These are phyloP conservation scores for Fusarium proliferatum DNA, from an alignment of 2,329 filamentous ascomycete species.

Conservation along the genomic window DNA sequence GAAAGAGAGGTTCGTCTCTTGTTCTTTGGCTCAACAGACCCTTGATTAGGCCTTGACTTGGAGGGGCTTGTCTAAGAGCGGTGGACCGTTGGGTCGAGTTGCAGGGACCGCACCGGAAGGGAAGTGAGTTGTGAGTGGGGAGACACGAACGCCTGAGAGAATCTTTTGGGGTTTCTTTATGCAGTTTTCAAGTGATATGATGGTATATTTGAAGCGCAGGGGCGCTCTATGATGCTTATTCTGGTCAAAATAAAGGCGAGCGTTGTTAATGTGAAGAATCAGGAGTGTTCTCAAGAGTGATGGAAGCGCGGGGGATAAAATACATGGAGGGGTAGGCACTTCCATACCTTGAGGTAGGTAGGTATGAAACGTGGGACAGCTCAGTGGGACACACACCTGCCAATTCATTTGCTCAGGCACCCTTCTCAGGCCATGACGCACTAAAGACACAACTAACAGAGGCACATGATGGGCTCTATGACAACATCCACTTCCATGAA, in stretches of 20 bases:
- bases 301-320: conserved; percentile 11
- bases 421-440: conserved; percentile 36
- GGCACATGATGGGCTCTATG: conserved; percentile 32
- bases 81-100: conserved; percentile 48
- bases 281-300: neutral
- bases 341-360: neutral
- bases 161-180: conserved; percentile 5
- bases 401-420: conserved; percentile 26
- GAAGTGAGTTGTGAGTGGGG: conserved; percentile 40
- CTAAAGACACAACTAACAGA: conserved; percentile 25
- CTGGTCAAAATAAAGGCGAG: neutral
- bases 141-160: conserved; percentile 26
- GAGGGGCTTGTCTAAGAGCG: conserved; percentile 45
- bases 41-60: conserved; percentile 42
- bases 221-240: neutral
- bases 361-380: conserved; percentile 19
- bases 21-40: conserved; percentile 33
- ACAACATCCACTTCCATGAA: conserved; percentile 24
- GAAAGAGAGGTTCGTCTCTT: conserved; percentile 19
- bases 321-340: conserved; percentile 26
- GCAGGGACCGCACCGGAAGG: conserved; percentile 40
- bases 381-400: neutral
- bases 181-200: neutral
- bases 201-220: neutral
- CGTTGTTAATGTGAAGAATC: conserved; percentile 1